A percentile compares a stretch with the other conserved stretches of the same genome.
Conservation (phyloP, 2,329 filamentous ascomycete genomes). For the Stachybotrys elegans region DNA sequence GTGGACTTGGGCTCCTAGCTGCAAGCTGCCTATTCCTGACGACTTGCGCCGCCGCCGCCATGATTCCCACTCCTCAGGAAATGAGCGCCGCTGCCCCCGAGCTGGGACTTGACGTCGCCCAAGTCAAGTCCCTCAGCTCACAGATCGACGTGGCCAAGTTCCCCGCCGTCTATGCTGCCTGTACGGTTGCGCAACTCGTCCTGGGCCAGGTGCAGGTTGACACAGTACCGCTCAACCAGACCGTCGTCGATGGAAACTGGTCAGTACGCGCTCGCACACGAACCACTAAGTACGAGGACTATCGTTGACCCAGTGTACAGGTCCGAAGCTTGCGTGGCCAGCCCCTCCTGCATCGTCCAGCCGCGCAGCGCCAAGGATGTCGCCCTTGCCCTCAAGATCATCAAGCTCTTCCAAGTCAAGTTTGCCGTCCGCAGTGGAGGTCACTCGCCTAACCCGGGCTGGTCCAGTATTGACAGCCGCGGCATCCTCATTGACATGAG, state of each 20-base stretch:
- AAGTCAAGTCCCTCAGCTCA: no score
- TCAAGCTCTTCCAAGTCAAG: not conserved
- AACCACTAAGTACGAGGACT: no score
- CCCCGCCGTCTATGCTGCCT: no score
- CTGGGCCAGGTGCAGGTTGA: not conserved
- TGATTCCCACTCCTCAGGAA: not conserved
- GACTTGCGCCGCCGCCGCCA: no score
- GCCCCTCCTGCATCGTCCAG: not conserved
- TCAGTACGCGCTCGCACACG: no score
- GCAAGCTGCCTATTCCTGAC: not conserved
- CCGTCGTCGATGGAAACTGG: not conserved
- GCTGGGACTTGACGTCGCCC: no score
- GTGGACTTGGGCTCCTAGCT: not conserved
- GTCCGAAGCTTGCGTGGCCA: not conserved
- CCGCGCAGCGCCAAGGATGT: not conserved
- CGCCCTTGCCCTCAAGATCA: not conserved
- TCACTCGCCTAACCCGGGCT: constrained; percentile 7
- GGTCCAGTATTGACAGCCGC: constrained; percentile 5
- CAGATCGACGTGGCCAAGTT: no score
- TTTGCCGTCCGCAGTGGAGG: constrained; percentile 10
- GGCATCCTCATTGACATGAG: constrained; percentile 8
- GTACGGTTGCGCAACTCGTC: no score
- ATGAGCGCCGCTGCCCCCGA: no score
- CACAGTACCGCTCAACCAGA: not conserved
- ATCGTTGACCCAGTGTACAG: no score